Evolutionary conservation across 371 early-diverging fungal genomes (phyloP), one percentile per base, ranked within the genome.

Genomic region (Syncephalastrum sp.): DNA sequence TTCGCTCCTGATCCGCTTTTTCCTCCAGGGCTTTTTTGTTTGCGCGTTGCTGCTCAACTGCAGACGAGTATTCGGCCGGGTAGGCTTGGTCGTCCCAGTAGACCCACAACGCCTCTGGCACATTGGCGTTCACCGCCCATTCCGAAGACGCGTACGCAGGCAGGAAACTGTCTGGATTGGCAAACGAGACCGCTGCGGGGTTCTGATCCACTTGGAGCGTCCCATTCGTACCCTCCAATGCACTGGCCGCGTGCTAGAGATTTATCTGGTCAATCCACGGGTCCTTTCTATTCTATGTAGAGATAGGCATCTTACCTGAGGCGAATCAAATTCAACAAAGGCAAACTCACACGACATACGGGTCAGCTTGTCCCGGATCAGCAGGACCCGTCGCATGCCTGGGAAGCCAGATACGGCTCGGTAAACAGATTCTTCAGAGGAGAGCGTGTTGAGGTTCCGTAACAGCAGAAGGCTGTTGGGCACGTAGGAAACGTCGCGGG

Each of bases 31-130:
- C 71, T 45, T 63, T 64, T 41, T 60, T 61, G 38, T 50, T 38
- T 43, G 56, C 58, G 15, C 67, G 67, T 27, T 69, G 70, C 16
- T 51, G 47, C 42, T 63, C 68, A 23, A 69, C 51, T 0, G 60
- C 53, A 33, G 53, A 50, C 13, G 74, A 70, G 42, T 65, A 77
- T 42, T 67, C 70, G 12, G 67, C 63, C 21, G 68, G 68, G 60
- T 76, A 84, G 4, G 81, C 73, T n/a, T 69, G 65, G 44, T 75
- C 70, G 60, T 83, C 86, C 67, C 83, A 71, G 57, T 85, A 85
- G 29, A 72, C 67, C 64, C 66, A 64, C n/a, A 77, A 57, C 4
- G 68, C 72, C 50, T 76, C 68, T 24, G 65, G 33, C 7, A 59
- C 53, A 50, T 70, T 65, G 5, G 73, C 70, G 27, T 61, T 47